Conservation (phyloP, 2,329 filamentous ascomycete species). For the Curvularia verruculosa region DNA sequence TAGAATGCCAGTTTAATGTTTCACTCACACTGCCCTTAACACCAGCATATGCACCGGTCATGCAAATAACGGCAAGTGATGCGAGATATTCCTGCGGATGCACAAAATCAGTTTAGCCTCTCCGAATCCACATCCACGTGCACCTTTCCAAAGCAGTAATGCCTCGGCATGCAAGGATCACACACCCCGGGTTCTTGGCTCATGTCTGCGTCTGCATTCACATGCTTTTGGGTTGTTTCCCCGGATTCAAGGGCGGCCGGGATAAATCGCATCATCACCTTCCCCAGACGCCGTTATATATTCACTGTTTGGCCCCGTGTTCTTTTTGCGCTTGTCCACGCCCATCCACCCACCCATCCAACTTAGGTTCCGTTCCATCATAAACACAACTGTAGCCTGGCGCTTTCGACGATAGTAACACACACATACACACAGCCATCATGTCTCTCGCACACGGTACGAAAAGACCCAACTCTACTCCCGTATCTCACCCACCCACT, state of each 20-base stretch:
- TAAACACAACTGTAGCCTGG: not conserved
- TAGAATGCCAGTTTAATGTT: not conserved
- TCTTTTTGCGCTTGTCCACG: not conserved
- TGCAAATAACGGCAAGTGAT: constrained; percentile 10
- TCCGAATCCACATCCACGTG: constrained; percentile 21
- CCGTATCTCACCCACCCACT: not conserved
- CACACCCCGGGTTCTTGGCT: constrained; percentile 17
- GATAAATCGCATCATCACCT: constrained; percentile 20
- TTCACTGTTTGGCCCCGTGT: not conserved
- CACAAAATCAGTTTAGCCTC: not conserved
- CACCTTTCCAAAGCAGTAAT: constrained; percentile 13
- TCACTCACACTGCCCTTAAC: not conserved
- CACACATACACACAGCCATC: constrained; percentile 18
- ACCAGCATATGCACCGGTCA: not conserved
- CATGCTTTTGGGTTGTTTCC: constrained; percentile 24
- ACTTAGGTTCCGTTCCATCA: not conserved
- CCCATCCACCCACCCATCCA: not conserved
- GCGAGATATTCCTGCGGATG: constrained; percentile 1
- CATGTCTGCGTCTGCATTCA: constrained; percentile 18
- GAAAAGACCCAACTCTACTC: not conserved
- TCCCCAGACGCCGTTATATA: constrained; percentile 28
- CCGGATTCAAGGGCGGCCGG: constrained; percentile 18
- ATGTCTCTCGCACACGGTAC: constrained; percentile 45
- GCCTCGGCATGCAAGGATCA: constrained; percentile 23
- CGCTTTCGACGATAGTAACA: not conserved